Percentiles rank a stretch among this genome's conserved stretches.
phyloP scores from a whole-genome alignment of 208 protist species.

The Zelonia costaricensis region DNA sequence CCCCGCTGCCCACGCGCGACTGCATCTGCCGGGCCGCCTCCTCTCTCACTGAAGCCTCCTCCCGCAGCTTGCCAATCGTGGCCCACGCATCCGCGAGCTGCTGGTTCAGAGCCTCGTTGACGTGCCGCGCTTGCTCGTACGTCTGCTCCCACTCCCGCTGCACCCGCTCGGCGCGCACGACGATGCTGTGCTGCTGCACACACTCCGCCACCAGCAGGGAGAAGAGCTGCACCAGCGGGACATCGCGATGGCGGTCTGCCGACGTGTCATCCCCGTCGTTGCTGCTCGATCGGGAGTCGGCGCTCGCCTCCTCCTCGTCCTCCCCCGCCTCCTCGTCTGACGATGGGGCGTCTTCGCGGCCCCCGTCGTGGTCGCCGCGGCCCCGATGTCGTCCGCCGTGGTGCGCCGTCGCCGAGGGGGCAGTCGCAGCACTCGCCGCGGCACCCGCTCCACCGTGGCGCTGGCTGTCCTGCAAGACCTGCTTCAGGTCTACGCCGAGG shows the following conservation, averaged over 20 bases:
- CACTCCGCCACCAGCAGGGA: conserved; percentile 49
- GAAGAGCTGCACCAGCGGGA: conserved; percentile 39
- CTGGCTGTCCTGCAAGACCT: background rate
- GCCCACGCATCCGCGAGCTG: conserved; percentile 68
- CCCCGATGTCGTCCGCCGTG: no score
- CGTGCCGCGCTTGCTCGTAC: conserved; percentile 71
- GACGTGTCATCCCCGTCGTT: background rate
- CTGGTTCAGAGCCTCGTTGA: conserved; percentile 69
- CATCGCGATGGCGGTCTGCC: background rate
- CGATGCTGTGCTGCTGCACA: conserved; percentile 18
- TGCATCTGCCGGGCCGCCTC: conserved; percentile 33
- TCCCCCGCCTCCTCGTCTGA: conserved; percentile 5
- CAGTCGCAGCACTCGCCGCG: no score
- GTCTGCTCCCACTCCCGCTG: conserved; percentile 81
- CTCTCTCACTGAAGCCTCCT: conserved; percentile 56
- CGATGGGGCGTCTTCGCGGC: background rate
- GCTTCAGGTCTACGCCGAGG: conserved; percentile 22
- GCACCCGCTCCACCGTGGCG: background rate
- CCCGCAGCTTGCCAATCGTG: conserved; percentile 49
- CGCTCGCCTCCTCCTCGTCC: background rate
- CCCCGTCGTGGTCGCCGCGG: background rate
- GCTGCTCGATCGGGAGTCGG: no score
- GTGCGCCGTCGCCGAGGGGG: no score
- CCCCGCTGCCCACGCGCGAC: conserved; percentile 30
- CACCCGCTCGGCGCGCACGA: conserved; percentile 26